Evolutionary conservation across 352 stramenopile genomes (phyloP).

Genomic region (Plasmopara muralis): DNA sequence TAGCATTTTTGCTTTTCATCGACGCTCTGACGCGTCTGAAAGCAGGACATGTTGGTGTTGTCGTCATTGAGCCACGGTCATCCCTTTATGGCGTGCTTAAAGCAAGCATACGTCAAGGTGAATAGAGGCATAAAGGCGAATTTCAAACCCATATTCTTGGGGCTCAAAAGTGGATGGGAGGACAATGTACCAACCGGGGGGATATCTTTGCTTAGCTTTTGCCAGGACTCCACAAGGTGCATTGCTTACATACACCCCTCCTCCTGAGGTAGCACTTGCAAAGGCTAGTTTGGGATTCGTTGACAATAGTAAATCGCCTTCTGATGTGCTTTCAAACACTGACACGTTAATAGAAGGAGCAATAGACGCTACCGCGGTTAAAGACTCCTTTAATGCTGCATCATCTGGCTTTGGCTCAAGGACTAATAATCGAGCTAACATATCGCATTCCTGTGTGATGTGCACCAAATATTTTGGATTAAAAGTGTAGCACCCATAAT

Average conservation of each 20-base stretch:
- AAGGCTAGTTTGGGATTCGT: conserved; percentile 53
- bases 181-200: conserved; percentile 58
- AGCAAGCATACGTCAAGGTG: conserved; percentile 32
- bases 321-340: conserved; percentile 53
- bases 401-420: conserved; percentile 16
- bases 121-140: conserved; percentile 48
- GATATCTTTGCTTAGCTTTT: conserved; percentile 24
- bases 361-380: conserved; percentile 4
- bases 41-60: no score
- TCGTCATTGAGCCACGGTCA: no score
- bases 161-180: conserved; percentile 77
- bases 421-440: conserved; percentile 51
- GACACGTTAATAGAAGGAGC: conserved; percentile 65
- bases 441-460: conserved; percentile 37
- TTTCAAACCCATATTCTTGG: conserved; percentile 42
- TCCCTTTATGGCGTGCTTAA: conserved; percentile 4
- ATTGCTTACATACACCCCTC: conserved; percentile 50
- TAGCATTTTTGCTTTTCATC: neutral
- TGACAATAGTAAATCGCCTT: conserved; percentile 52
- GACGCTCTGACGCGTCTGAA: neutral
- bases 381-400: conserved; percentile 5
- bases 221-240: conserved; percentile 50
- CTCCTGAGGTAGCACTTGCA: conserved; percentile 42
- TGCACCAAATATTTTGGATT: conserved; percentile 75
- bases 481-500: conserved; percentile 78